These are phyloP conservation scores for Vaccinium myrtillus DNA, from an alignment of 148 eudicot species.

Conservation along the genomic window DNA sequence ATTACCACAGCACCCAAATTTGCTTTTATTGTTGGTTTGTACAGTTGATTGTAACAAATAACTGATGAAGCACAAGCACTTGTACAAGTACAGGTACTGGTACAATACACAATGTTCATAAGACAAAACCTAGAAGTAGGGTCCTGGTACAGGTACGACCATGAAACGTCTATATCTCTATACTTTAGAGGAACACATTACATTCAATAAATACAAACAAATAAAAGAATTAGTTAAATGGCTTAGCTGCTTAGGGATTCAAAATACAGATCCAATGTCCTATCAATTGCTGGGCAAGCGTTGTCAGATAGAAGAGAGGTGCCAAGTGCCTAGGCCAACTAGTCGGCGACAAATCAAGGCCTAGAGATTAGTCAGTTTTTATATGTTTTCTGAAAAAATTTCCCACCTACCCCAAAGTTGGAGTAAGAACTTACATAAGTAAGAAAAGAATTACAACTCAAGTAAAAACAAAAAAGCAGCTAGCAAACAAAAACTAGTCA, in stretches of 20 bases:
- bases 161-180: neutral
- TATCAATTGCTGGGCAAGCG: neutral
- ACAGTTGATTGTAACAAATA: neutral
- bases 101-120: neutral
- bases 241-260: neutral
- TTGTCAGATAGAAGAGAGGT: neutral
- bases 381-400: neutral
- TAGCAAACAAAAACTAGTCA: neutral
- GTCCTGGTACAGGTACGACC: neutral
- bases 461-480: neutral
- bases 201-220: neutral
- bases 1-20: neutral
- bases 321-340: neutral
- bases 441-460: neutral
- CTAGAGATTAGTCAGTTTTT: neutral
- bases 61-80: neutral
- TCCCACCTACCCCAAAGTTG: neutral
- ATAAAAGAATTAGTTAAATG: neutral
- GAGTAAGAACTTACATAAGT: neutral
- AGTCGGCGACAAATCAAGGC: neutral
- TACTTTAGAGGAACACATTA: neutral
- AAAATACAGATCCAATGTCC: neutral
- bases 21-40: neutral
- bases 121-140: neutral
- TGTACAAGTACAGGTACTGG: neutral